phyloP scores from a whole-genome alignment of 2,329 filamentous ascomycete genomes.

The Arachnomyces sp. region DNA sequence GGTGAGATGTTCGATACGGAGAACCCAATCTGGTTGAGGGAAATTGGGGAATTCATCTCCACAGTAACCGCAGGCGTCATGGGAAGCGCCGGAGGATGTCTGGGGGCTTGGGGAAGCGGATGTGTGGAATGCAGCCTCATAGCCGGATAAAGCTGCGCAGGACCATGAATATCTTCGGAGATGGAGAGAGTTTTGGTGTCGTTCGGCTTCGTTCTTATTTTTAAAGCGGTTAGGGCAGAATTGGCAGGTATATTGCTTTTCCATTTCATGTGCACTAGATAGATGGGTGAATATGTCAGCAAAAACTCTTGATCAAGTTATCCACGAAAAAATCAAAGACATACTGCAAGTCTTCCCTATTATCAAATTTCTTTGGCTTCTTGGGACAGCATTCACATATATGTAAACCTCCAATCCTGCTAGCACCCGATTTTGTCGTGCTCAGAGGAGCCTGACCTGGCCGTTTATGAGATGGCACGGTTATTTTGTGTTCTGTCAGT shows the following conservation, averaged over 20 bases:
- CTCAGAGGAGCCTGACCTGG: conserved; percentile 32
- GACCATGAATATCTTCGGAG: conserved; percentile 93
- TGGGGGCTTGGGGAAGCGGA: conserved; percentile 48
- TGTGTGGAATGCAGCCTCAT: conserved; percentile 77
- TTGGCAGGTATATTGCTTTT: conserved; percentile 91
- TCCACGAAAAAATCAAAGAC: conserved; percentile 23
- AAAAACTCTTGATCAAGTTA: not conserved
- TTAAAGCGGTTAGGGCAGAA: conserved; percentile 96
- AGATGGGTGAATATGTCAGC: not conserved
- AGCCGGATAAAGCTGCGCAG: conserved; percentile 72
- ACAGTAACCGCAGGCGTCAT: conserved; percentile 88
- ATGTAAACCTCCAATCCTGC: conserved; percentile 51
- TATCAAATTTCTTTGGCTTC: conserved; percentile 93
- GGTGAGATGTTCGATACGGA: conserved; percentile 77
- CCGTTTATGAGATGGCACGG: conserved; percentile 39
- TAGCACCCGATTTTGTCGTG: conserved; percentile 25
- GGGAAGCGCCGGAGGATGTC: conserved; percentile 27
- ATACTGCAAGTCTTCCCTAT: conserved; percentile 74
- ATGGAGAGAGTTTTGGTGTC: conserved; percentile 92
- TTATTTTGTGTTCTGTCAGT: conserved; percentile 33
- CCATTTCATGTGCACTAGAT: conserved; percentile 72
- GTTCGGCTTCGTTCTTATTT: conserved; percentile 96
- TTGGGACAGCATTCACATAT: conserved; percentile 96
- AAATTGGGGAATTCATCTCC: conserved; percentile 77
- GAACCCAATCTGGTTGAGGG: conserved; percentile 78